Percentiles rank a stretch among this genome's conserved stretches.
Evolutionary conservation across 2,329 filamentous ascomycete genomes (phyloP).

Genomic region (Verticillium albo-atrum): DNA sequence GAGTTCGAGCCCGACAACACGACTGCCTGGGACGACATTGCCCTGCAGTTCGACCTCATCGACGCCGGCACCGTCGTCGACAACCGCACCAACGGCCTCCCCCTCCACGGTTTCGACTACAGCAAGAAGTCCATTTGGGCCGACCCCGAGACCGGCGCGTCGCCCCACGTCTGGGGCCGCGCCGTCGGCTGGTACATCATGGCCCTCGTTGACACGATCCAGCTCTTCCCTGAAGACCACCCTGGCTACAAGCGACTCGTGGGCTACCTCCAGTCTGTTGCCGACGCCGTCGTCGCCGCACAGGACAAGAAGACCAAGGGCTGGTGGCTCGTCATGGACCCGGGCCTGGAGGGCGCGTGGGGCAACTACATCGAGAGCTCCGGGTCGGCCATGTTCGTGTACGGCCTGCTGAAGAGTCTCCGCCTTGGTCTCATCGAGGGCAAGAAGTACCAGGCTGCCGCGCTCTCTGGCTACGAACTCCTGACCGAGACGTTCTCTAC

Average conservation of each 20-base stretch:
- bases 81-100: constrained; percentile 31
- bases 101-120: constrained; percentile 49
- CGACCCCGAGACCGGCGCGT: constrained; percentile 38
- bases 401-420: constrained; percentile 28
- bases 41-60: constrained; percentile 37
- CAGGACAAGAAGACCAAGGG: constrained; percentile 31
- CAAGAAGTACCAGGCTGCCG: constrained; percentile 27
- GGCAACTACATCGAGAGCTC: constrained; percentile 33
- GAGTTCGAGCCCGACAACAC: constrained; percentile 10
- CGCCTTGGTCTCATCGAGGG: constrained; percentile 26
- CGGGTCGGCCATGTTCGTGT: constrained; percentile 30
- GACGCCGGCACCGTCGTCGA: constrained; percentile 27
- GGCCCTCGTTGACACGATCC: constrained; percentile 41
- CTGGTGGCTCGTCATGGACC: constrained; percentile 33
- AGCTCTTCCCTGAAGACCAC: constrained; percentile 32
- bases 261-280: constrained; percentile 33
- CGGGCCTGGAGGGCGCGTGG: constrained; percentile 23
- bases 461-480: constrained; percentile 37
- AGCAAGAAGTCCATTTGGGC: constrained; percentile 43
- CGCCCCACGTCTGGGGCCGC: constrained; percentile 46
- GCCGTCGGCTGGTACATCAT: constrained; percentile 32
- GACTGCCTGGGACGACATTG: constrained; percentile 37
- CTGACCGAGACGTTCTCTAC: constrained; percentile 40
- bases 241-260: constrained; percentile 30
- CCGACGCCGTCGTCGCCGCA: constrained; percentile 33